Conservation (phyloP, 208 protist species). For the Porcisia hertigi region DNA sequence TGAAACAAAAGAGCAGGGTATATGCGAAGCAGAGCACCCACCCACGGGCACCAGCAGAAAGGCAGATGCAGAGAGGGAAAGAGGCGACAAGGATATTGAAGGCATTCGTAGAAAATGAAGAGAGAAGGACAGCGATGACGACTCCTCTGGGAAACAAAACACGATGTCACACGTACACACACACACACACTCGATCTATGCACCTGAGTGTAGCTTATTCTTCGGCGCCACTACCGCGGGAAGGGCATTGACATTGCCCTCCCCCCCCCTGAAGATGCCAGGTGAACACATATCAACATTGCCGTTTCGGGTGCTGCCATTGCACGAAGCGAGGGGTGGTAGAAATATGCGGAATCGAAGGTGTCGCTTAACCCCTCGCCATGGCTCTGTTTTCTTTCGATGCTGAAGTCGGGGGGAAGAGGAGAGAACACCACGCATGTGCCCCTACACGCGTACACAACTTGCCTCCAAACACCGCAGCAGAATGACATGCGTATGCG, state of each 20-base stretch:
- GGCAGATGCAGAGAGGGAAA: not conserved
- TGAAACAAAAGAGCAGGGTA: not conserved
- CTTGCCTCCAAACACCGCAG: not conserved
- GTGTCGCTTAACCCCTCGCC: not conserved
- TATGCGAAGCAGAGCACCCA: not conserved
- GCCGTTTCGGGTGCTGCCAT: not conserved
- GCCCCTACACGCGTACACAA: not conserved
- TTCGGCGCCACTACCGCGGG: not conserved
- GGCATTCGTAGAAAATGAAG: not conserved
- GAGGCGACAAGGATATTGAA: not conserved
- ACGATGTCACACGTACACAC: not conserved
- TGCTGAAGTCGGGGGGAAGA: not conserved
- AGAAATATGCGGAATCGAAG: not conserved
- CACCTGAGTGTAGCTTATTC: not conserved
- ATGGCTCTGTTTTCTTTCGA: not conserved
- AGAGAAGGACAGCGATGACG: not conserved
- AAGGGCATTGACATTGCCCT: not conserved
- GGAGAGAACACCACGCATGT: not conserved
- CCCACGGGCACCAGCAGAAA: not conserved
- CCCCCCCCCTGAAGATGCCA: not conserved
- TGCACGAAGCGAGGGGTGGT: not conserved
- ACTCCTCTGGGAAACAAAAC: not conserved
- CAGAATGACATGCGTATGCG: not conserved
- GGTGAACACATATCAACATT: not conserved
- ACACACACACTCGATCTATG: not conserved